Conservation (phyloP, 2,329 filamentous ascomycete genomes). For the Colletotrichum paranaense region DNA sequence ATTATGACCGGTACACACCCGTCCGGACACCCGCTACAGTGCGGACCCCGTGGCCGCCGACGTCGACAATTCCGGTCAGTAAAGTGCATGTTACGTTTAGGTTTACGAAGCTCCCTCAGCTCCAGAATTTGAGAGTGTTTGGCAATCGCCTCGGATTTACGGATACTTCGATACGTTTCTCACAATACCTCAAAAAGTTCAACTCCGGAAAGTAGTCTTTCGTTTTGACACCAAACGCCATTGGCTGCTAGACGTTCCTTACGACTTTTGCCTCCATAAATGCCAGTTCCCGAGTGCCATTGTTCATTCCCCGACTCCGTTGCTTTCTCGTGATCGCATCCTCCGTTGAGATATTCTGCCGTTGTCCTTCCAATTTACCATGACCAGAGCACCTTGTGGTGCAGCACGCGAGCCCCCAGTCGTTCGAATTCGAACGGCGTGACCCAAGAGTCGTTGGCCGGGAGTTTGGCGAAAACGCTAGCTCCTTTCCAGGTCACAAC, state of each 20-base stretch:
- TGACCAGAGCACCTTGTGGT: slow-evolving; percentile 80
- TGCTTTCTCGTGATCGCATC: slow-evolving; percentile 18
- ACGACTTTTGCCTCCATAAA: slow-evolving; percentile 20
- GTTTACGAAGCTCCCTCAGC: not conserved
- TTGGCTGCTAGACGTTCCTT: slow-evolving; percentile 1
- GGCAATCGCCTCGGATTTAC: not conserved
- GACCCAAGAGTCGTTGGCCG: slow-evolving; percentile 96
- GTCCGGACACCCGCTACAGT: slow-evolving; percentile 12
- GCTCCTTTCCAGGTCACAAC: slow-evolving; percentile 99
- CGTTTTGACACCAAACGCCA: slow-evolving; percentile 30
- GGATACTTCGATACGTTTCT: not conserved
- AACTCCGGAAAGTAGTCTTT: not conserved
- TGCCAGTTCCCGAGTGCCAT: slow-evolving; percentile 5
- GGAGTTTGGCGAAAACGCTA: slow-evolving; percentile 92
- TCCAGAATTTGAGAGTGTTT: not conserved
- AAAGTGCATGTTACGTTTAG: not conserved
- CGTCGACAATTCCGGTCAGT: not conserved
- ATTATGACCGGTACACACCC: slow-evolving; percentile 11
- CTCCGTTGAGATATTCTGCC: not conserved
- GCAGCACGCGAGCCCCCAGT: slow-evolving; percentile 82
- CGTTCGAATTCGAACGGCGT: slow-evolving; percentile 88
- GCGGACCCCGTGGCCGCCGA: not conserved
- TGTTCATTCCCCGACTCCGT: slow-evolving; percentile 29
- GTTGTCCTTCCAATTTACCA: slow-evolving; percentile 52
- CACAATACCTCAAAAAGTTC: not conserved